A percentile compares a stretch with the other conserved stretches of the same genome.
Evolutionary conservation across 768 basidiomycete genomes (phyloP).

Genomic region (Lactarius tabidus): DNA sequence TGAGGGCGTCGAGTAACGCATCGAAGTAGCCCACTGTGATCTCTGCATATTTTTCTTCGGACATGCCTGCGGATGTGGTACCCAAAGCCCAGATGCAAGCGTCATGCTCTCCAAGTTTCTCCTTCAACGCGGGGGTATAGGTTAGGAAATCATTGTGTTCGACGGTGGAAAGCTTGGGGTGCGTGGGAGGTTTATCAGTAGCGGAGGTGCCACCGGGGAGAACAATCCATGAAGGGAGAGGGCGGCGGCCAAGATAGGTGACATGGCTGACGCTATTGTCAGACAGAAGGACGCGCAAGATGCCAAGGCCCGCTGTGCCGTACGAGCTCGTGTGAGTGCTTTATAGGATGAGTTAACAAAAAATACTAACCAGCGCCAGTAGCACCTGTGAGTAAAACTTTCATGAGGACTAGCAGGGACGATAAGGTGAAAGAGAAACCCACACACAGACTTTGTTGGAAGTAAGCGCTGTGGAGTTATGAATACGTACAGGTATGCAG

Average conservation of each 20-base stretch:
- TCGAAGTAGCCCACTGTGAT: conserved; percentile 31
- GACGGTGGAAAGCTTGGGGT: conserved; percentile 27
- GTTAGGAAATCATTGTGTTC: conserved; percentile 25
- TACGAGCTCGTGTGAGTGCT: background rate
- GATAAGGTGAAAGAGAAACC: background rate
- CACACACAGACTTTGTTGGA: background rate
- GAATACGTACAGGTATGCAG: too few relatives aligned
- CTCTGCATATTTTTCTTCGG: conserved; percentile 23
- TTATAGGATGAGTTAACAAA: background rate
- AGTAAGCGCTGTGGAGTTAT: too few relatives aligned
- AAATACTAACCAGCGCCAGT: conserved; percentile 22
- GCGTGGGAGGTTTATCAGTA: conserved; percentile 6
- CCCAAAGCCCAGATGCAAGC: conserved; percentile 32
- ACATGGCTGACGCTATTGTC: conserved; percentile 24
- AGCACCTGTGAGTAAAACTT: conserved; percentile 23
- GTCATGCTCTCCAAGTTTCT: conserved; percentile 26
- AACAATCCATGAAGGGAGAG: conserved; percentile 26
- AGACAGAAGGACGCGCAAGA: conserved; percentile 25
- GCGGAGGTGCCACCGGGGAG: conserved; percentile 14
- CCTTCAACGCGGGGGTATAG: conserved; percentile 23
- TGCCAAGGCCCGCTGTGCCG: conserved; percentile 28
- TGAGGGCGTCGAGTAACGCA: conserved; percentile 16
- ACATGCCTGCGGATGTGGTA: conserved; percentile 14
- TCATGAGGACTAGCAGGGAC: background rate
- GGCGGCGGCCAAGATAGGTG: conserved; percentile 29